Evolutionary conservation across 371 early-diverging fungal species (phyloP).

Genomic region (Mucor velutinosus): DNA sequence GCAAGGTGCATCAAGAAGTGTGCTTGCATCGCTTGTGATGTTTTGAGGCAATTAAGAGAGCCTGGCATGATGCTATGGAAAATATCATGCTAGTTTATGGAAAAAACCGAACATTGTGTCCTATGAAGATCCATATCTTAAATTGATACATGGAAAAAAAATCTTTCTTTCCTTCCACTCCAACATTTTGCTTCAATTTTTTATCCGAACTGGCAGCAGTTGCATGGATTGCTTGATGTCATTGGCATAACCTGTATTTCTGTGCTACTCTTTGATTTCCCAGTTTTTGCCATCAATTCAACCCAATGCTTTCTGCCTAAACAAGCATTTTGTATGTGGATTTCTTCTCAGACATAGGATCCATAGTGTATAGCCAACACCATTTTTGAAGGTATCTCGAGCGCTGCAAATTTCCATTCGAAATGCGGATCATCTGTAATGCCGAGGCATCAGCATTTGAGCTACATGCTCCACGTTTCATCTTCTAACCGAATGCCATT

Average conservation of each 20-base stretch:
- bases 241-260: background rate
- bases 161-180: background rate
- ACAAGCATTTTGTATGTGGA: too few relatives aligned
- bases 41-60: too few relatives aligned
- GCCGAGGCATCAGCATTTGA: too few relatives aligned
- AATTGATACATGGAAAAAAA: background rate
- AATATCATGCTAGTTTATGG: background rate
- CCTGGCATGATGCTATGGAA: background rate
- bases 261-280: background rate
- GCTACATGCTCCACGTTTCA: too few relatives aligned
- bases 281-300: background rate
- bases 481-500: too few relatives aligned
- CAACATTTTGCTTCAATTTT: background rate
- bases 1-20: background rate
- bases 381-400: too few relatives aligned
- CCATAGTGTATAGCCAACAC: too few relatives aligned
- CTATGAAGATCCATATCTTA: background rate
- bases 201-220: background rate
- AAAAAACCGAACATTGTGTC: background rate
- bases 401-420: too few relatives aligned
- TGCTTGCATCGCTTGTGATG: too few relatives aligned
- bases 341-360: too few relatives aligned
- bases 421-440: too few relatives aligned
- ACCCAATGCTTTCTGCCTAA: too few relatives aligned
- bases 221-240: background rate